Base-by-base conservation (phyloP, 1,284 basidiomycete genomes). In the Baeospora myosura region DNA sequence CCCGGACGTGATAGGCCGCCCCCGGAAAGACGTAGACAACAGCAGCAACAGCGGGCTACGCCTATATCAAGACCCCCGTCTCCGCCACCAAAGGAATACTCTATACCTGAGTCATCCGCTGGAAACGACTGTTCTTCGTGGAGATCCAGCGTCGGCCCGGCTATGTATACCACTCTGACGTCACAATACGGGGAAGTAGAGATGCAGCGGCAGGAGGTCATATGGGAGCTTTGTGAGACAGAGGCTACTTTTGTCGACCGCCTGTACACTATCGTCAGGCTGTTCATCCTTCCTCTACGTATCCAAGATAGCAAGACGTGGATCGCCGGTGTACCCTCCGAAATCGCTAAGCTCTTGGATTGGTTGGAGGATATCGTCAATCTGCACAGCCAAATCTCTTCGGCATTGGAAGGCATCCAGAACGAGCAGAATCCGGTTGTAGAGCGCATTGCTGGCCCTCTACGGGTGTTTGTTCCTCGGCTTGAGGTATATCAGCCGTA, bases 401-500 rank as follows among this genome's bases (percentile, higher is more conserved):
- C 69, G 1, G 61, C 72, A 0, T 59, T 89, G 39, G 64, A 72
- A 18, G 54, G 65, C 3, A 61, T 69, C 26, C 67, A 67, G 39
- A 57, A 68, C 44, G 54, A 61, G 39, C 65, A 77, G 48, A 58
- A 65, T 35, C 64, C 72, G 2, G 58, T 76, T 11, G 65, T 81
- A 3, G 60, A 62, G 44, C 53, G 64, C 14, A 63, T 91, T 20
- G 78, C 84, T 5, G 72, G 76, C 4, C 59, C 67, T 1, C 61
- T 92, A 20, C 65, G 74, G 14, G 55, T 60, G 1, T 83, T 85
- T 56, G 69, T 91, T 12, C 64, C 73, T 1, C 71, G 69, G 35
- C 62, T 93, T 28, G 84, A 91, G 56, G 72, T 87, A 3, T 88
- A 95, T 55, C 88, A 91, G 58, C 82, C 86, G 8, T 95, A 93